Conservation (phyloP, 495 filamentous ascomycete species). For the Penicillium nucicola region DNA sequence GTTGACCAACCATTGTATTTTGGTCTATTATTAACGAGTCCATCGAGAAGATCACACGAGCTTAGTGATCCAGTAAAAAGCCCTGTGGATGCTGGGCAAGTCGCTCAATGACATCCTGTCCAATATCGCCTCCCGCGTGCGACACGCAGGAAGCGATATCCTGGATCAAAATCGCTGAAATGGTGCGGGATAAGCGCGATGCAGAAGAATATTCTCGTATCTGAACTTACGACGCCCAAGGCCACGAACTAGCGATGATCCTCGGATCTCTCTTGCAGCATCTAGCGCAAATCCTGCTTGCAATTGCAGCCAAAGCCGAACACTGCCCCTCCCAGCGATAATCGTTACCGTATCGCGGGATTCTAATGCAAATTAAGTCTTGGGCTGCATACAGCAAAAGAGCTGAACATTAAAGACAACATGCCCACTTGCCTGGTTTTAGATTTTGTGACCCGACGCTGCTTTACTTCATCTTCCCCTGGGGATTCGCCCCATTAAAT, state of each 20-base stretch:
- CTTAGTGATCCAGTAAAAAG: too few species aligned
- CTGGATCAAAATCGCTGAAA: too few species aligned
- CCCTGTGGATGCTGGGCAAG: too few species aligned
- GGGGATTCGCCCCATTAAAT: not conserved
- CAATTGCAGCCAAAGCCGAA: not conserved
- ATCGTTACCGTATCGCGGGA: not conserved
- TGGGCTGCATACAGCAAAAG: constrained; percentile 1
- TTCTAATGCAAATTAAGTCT: not conserved
- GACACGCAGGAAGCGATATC: too few species aligned
- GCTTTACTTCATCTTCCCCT: not conserved
- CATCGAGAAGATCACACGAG: too few species aligned
- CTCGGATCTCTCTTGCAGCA: constrained; percentile 2
- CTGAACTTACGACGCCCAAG: too few species aligned
- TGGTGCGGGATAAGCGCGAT: too few species aligned
- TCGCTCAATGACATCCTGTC: too few species aligned
- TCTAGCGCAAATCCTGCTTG: not conserved
- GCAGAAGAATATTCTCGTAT: too few species aligned
- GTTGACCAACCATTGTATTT: too few species aligned
- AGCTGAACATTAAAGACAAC: not conserved
- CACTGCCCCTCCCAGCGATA: not conserved
- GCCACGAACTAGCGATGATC: not conserved
- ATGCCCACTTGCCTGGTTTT: not conserved
- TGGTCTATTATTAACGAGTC: too few species aligned
- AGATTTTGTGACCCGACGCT: not conserved
- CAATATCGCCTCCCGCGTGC: too few species aligned